Evolutionary conservation across 768 basidiomycete species (phyloP).

Genomic region (Termitomyces sp.): DNA sequence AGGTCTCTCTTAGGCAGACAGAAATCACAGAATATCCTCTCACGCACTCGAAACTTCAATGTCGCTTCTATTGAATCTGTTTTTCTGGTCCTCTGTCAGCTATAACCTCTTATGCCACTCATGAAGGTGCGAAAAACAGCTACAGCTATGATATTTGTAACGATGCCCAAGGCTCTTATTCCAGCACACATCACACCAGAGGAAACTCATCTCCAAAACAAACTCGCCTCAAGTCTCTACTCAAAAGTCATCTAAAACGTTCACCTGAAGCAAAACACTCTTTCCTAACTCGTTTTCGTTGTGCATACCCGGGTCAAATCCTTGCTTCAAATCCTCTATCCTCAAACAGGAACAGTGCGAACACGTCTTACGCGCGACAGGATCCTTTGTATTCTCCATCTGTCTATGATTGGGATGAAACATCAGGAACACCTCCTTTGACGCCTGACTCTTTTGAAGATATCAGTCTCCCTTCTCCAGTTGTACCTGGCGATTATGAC

Average conservation of each 20-base stretch:
- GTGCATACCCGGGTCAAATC: conserved; percentile 9
- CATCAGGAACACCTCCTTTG: conserved; percentile 19
- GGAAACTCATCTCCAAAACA: conserved; percentile 16
- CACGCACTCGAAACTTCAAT: conserved; percentile 19
- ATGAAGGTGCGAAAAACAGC: conserved; percentile 3
- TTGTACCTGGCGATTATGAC: conserved; percentile 3
- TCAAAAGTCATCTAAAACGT: conserved; percentile 12
- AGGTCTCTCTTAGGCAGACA: neutral
- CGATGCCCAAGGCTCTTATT: conserved; percentile 1
- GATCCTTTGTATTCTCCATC: conserved; percentile 1
- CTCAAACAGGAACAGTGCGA: neutral
- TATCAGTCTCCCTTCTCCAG: conserved; percentile 9
- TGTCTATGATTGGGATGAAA: conserved; percentile 5
- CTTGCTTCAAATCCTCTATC: neutral
- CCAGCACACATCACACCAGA: no score
- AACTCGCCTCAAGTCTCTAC: conserved; percentile 15
- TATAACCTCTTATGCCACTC: conserved; percentile 8
- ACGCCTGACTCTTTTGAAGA: conserved; percentile 19
- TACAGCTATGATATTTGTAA: conserved; percentile 5
- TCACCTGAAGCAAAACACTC: conserved; percentile 16
- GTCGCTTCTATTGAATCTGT: conserved; percentile 16
- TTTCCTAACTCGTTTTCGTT: conserved; percentile 15
- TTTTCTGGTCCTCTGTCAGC: conserved; percentile 16
- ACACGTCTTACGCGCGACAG: neutral
- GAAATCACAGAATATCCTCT: conserved; percentile 11